Evolutionary conservation across 495 filamentous ascomycete species (phyloP).

Genomic region (Extremus antarcticus): DNA sequence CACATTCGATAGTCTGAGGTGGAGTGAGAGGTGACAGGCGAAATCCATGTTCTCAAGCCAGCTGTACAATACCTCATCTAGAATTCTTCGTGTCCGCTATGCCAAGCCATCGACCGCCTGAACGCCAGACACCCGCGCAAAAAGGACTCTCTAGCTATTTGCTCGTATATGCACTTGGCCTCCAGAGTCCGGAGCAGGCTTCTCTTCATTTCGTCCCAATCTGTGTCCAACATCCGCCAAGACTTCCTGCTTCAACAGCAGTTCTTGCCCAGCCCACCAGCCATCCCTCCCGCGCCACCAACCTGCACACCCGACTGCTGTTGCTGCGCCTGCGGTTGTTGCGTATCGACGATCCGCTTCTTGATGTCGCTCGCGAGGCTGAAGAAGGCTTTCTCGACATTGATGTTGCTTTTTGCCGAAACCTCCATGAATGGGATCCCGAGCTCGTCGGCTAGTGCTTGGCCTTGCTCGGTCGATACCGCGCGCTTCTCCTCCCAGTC

Average conservation of each 20-base stretch:
- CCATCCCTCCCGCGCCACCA: conserved; percentile 49
- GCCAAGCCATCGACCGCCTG: neutral
- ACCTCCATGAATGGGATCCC: conserved; percentile 98
- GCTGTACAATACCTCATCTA: neutral
- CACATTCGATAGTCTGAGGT: too few relatives aligned
- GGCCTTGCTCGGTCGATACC: conserved; percentile 84
- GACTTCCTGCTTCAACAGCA: conserved; percentile 72
- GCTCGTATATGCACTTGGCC: neutral
- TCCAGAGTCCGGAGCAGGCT: too few relatives aligned
- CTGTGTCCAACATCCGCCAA: neutral
- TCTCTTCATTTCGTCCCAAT: neutral
- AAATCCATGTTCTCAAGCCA: neutral
- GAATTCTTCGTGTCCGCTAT: neutral
- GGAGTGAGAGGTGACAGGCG: too few relatives aligned
- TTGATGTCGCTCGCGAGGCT: conserved; percentile 94
- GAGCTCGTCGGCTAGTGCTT: conserved; percentile 87
- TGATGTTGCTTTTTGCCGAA: conserved; percentile 97
- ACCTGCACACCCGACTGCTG: conserved; percentile 57
- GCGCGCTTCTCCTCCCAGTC: conserved; percentile 99
- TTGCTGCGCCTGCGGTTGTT: conserved; percentile 53
- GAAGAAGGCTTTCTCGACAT: conserved; percentile 98
- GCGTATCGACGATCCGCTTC: conserved; percentile 81
- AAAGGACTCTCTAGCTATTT: neutral
- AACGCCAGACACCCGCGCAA: neutral
- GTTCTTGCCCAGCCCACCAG: conserved; percentile 56